A percentile compares a stretch with the other conserved stretches of the same genome.
phyloP scores from a whole-genome alignment of 1,139 yeast genomes.

The Yarrowia galli region DNA sequence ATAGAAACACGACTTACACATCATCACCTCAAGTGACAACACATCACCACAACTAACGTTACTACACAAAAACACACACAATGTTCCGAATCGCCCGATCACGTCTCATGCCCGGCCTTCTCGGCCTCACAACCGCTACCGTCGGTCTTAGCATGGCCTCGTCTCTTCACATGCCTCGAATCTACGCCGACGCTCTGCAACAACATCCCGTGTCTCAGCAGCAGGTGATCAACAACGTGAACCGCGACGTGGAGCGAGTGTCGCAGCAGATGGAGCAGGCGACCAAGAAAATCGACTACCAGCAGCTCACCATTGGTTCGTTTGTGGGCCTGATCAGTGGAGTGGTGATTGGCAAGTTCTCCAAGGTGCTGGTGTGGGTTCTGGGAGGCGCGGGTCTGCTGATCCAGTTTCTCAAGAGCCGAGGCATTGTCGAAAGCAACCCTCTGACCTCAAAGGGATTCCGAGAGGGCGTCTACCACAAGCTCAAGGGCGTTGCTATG shows the following conservation, averaged over 20 bases:
- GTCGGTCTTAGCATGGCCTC: slow-evolving; percentile 27
- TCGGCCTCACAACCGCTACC: slow-evolving; percentile 22
- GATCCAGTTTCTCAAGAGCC: slow-evolving; percentile 64
- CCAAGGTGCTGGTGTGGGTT: slow-evolving; percentile 61
- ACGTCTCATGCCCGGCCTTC: slow-evolving; percentile 20
- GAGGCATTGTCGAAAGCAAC: slow-evolving; percentile 61
- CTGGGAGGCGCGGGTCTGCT: slow-evolving; percentile 60
- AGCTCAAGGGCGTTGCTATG: slow-evolving; percentile 39
- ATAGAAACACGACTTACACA: neutral
- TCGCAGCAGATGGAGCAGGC: slow-evolving; percentile 48
- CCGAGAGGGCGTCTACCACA: slow-evolving; percentile 30
- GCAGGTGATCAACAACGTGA: slow-evolving; percentile 29
- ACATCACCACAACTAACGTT: neutral
- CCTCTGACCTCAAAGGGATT: slow-evolving; percentile 40
- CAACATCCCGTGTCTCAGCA: slow-evolving; percentile 4
- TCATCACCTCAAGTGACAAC: neutral
- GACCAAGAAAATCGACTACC: slow-evolving; percentile 59
- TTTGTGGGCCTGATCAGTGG: slow-evolving; percentile 71
- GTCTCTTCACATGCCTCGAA: slow-evolving; percentile 15
- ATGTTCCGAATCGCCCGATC: slow-evolving; percentile 35
- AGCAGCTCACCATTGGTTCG: slow-evolving; percentile 73
- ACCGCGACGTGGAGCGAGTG: slow-evolving; percentile 32
- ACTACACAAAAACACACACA: neutral
- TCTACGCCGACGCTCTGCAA: neutral
- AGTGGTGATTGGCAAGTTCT: slow-evolving; percentile 68